These are phyloP conservation scores for Raddia distichophylla DNA, from an alignment of 176 grass and related monocot species.

Conservation along the genomic window DNA sequence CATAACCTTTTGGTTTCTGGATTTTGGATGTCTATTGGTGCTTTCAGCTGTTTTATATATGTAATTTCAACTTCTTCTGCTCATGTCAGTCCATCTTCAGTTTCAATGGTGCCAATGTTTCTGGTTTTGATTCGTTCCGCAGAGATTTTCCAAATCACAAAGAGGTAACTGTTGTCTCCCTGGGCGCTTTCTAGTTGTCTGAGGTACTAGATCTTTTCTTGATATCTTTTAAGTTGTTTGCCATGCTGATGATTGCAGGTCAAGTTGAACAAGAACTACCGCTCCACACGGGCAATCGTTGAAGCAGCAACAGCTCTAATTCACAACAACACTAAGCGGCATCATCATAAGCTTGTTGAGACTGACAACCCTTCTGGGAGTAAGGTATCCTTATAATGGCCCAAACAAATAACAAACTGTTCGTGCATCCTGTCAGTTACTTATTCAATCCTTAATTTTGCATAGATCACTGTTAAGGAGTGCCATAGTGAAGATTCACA, in stretches of 20 bases:
- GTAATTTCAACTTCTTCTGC: constrained; percentile 33
- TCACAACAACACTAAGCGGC: constrained; percentile 73
- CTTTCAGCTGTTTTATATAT: constrained; percentile 32
- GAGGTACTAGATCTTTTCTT: constrained; percentile 11
- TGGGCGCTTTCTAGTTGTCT: constrained; percentile 1
- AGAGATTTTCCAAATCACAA: constrained; percentile 88
- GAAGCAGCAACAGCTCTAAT: constrained; percentile 94
- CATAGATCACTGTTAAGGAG: constrained; percentile 87
- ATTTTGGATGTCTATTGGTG: constrained; percentile 26
- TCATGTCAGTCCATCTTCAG: constrained; percentile 92
- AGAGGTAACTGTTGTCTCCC: constrained; percentile 56
- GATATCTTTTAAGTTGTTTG: constrained; percentile 37
- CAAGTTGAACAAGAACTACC: constrained; percentile 91
- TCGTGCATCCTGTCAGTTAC: constrained; percentile 25
- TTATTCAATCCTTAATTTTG: constrained; percentile 40
- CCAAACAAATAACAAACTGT: constrained; percentile 1
- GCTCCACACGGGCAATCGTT: constrained; percentile 84
- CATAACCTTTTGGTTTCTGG: constrained; percentile 21
- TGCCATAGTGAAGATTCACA: constrained; percentile 91
- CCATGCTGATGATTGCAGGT: constrained; percentile 58
- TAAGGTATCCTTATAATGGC: constrained; percentile 65
- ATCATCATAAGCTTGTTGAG: constrained; percentile 67
- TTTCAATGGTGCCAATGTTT: constrained; percentile 92
- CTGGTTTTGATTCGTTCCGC: constrained; percentile 94
- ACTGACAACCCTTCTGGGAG: constrained; percentile 82